Evolutionary conservation across 768 basidiomycete species (phyloP), one percentile per base, ranked within the genome.

Genomic region (Mycena amicta): DNA sequence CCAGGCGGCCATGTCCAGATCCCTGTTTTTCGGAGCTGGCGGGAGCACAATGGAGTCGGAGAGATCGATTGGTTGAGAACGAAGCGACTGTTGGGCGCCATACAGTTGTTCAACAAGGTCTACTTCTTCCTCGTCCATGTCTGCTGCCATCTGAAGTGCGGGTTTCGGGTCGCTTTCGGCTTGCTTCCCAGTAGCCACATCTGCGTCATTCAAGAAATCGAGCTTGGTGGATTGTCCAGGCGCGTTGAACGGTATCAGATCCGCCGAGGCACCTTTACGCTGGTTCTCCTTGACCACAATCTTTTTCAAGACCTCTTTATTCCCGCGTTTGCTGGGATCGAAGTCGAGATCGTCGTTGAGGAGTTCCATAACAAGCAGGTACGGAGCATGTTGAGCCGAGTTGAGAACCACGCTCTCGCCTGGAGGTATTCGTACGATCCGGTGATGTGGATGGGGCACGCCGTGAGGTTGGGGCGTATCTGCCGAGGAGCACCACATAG

Each of bases 391-490:
- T 73, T 99, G 95, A 3, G 97, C 97, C 20, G 96, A 98, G 70
- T 99, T 99, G 26, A 99, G 82, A 11, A 98, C 97, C 45, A 98
- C 97, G 56, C 93, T 91, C 77, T 99, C 97, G 15, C 95, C 93
- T 2, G 97, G 96, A 12, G 96, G 95, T 68, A 99, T 96, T 62
- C 97, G 88, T 51, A 98, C 95, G 52, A 99, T 93, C 41, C 93
- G 89, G 70, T 98, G 95, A 70, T 98, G 96, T 4, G 90, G 85
- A 66, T 84, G 78, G 5, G 82, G 77, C 39, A 78, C 72, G 37
- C 72, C 67, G 15, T 74, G 71, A 22, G 72, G 64, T 56, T 70
- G 72, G 25, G 79, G 77, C 25, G 72, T 70, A 69, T 91, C 89
- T 15, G 93, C 87, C 5, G 91, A 88, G 12, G 81, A 71, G 67